Evolutionary conservation across 495 filamentous ascomycete species (phyloP).

Genomic region (Annulohypoxylon nitens): DNA sequence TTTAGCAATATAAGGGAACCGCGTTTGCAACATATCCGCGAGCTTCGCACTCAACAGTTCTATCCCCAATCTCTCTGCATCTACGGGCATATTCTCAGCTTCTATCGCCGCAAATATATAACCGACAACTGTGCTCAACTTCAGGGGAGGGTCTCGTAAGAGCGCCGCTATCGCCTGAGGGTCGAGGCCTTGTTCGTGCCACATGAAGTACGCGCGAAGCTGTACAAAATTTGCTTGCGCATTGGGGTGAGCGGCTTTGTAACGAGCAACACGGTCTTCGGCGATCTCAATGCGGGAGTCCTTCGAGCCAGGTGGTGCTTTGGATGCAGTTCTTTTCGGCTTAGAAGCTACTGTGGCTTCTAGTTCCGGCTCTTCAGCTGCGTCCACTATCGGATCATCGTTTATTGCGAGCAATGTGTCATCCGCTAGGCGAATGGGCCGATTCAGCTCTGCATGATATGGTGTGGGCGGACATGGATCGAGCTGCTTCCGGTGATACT

Average conservation of each 20-base stretch:
- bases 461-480: constrained; percentile 78
- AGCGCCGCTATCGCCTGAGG: constrained; percentile 61
- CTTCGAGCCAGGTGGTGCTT: constrained; percentile 28
- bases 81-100: constrained; percentile 57
- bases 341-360: constrained; percentile 23
- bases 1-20: constrained; percentile 14
- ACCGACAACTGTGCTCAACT: constrained; percentile 58
- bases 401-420: constrained; percentile 46
- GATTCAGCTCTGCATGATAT: constrained; percentile 71
- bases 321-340: constrained; percentile 11
- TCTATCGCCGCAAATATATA: constrained; percentile 64
- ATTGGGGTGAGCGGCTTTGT: constrained; percentile 45
- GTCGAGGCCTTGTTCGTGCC: constrained; percentile 64
- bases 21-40: neutral
- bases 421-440: constrained; percentile 68
- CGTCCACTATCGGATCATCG: constrained; percentile 30
- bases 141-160: constrained; percentile 69
- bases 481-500: constrained; percentile 73
- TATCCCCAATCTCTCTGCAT: constrained; percentile 49
- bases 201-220: constrained; percentile 73
- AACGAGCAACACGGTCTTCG: constrained; percentile 52
- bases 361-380: constrained; percentile 32
- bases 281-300: constrained; percentile 55
- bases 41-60: constrained; percentile 50
- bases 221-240: constrained; percentile 44